Percentiles rank a stretch among this genome's conserved stretches.
Evolutionary conservation across 2,329 filamentous ascomycete species (phyloP).

Genomic region (Atkinsonella texensis): DNA sequence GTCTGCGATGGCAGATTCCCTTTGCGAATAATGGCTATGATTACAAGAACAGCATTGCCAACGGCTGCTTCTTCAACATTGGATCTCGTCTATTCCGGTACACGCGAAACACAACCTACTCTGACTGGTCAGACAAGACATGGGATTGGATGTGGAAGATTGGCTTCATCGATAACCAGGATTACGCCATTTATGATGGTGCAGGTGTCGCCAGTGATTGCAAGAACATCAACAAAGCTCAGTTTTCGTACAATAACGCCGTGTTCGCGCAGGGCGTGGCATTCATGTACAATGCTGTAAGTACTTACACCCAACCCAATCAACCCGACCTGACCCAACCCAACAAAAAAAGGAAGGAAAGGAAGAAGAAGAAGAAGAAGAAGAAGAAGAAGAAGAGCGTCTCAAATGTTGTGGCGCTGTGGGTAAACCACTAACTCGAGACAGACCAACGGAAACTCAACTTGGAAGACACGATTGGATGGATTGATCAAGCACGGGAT

Average conservation of each 20-base stretch:
- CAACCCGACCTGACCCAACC: no score
- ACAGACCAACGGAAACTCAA: conserved; percentile 33
- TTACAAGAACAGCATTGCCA: conserved; percentile 56
- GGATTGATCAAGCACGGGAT: conserved; percentile 25
- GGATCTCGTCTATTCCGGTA: conserved; percentile 61
- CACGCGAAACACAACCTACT: conserved; percentile 53
- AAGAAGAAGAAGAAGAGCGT: background rate
- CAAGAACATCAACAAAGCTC: conserved; percentile 38
- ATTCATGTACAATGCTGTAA: conserved; percentile 49
- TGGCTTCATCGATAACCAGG: conserved; percentile 44
- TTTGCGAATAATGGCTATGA: conserved; percentile 62
- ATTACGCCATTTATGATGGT: conserved; percentile 51
- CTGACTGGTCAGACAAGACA: conserved; percentile 48
- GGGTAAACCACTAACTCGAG: background rate
- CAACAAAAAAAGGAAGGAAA: no score
- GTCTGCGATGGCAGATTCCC: conserved; percentile 68
- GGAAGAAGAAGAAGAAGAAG: background rate
- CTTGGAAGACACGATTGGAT: conserved; percentile 40
- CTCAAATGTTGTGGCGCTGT: no score
- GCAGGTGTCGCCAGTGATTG: conserved; percentile 40
- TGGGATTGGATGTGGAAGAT: conserved; percentile 49
- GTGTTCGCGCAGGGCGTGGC: conserved; percentile 46
- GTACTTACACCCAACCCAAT: conserved; percentile 8
- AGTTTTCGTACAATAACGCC: conserved; percentile 51
- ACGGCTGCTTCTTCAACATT: conserved; percentile 52